phyloP scores from a whole-genome alignment of 306 rosid genomes.

The Luffa acutangula region DNA sequence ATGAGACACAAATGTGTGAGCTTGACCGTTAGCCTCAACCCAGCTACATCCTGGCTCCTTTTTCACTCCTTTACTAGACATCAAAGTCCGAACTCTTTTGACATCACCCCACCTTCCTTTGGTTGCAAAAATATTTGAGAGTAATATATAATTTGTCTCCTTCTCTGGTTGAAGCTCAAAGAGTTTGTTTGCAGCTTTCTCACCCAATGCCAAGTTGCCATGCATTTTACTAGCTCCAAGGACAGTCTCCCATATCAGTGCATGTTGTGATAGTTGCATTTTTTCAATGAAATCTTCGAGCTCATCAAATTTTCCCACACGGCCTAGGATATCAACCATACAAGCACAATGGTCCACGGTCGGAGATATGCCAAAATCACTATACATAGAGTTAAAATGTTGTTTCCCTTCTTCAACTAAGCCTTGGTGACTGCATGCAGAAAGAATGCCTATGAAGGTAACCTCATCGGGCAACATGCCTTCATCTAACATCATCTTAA shows the following conservation, averaged over 20 bases:
- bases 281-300: constrained; percentile 21
- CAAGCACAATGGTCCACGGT: constrained; percentile 29
- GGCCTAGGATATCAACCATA: constrained; percentile 34
- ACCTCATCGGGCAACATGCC: constrained; percentile 21
- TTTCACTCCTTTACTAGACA: constrained; percentile 24
- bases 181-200: constrained; percentile 29
- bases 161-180: constrained; percentile 26
- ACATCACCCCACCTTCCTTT: constrained; percentile 32
- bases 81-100: constrained; percentile 21
- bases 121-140: constrained; percentile 27
- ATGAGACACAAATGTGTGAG: constrained; percentile 24
- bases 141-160: constrained; percentile 26
- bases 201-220: constrained; percentile 22
- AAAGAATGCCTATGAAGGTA: constrained; percentile 26
- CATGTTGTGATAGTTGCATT: constrained; percentile 21
- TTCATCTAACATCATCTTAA: constrained; percentile 17
- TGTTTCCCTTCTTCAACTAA: constrained; percentile 25
- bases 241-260: constrained; percentile 32
- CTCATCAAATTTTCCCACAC: constrained; percentile 30
- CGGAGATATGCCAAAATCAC: constrained; percentile 22
- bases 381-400: constrained; percentile 17
- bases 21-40: constrained; percentile 26
- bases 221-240: constrained; percentile 31
- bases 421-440: constrained; percentile 28
- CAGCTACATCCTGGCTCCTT: constrained; percentile 42